Evolutionary conservation across 306 rosid species (phyloP).

Genomic region (Citrullus mucosospermus): DNA sequence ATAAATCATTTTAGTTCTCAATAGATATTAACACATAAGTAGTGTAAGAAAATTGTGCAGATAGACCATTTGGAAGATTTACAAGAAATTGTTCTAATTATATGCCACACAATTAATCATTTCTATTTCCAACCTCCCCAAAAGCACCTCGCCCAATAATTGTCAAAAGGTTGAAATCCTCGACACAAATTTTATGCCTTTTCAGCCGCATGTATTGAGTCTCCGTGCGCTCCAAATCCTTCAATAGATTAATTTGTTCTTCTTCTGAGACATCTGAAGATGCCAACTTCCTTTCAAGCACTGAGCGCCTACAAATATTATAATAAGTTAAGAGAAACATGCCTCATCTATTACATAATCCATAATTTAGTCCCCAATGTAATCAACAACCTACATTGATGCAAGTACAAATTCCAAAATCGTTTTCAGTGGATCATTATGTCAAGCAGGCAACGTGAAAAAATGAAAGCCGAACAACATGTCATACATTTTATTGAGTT

Average conservation of each 20-base stretch:
- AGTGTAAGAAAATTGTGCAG: not conserved
- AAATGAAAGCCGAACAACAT: not conserved
- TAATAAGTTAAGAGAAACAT: conserved; percentile 1
- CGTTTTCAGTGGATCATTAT: not conserved
- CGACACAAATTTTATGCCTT: conserved; percentile 83
- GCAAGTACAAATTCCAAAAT: not conserved
- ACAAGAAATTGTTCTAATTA: not conserved
- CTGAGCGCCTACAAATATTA: conserved; percentile 49
- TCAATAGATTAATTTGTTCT: conserved; percentile 61
- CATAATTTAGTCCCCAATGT: not conserved
- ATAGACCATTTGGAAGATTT: not conserved
- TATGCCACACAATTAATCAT: not conserved
- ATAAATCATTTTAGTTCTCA: not conserved
- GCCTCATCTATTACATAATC: not conserved
- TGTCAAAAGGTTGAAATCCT: conserved; percentile 74
- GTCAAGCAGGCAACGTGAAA: not conserved
- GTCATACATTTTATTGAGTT: not conserved
- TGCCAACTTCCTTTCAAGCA: conserved; percentile 58
- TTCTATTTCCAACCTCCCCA: conserved; percentile 62
- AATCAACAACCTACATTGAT: not conserved
- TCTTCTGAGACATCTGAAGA: conserved; percentile 65
- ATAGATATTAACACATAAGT: not conserved
- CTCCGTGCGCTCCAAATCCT: conserved; percentile 83
- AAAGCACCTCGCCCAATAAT: conserved; percentile 96
- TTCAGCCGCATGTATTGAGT: conserved; percentile 69